phyloP scores from a whole-genome alignment of 306 rosid genomes.

The Castanea sativa region DNA sequence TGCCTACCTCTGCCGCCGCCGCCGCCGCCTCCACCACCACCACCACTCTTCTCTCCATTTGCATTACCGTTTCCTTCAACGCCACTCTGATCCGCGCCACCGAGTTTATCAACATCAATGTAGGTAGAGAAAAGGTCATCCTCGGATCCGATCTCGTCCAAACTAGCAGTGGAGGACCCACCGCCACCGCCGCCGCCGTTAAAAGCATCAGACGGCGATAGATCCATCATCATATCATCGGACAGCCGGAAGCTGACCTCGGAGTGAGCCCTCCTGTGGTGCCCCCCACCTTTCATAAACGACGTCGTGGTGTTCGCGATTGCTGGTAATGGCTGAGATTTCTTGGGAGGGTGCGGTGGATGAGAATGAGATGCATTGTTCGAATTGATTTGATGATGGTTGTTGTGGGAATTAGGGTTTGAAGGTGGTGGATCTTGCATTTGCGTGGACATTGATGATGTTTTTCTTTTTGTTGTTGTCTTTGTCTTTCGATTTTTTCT shows the following conservation, averaged over 20 bases:
- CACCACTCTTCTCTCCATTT: conserved; percentile 57
- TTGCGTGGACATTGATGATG: conserved; percentile 21
- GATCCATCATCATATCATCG: conserved; percentile 77
- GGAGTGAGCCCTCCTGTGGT: conserved; percentile 78
- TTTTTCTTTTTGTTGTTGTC: not conserved
- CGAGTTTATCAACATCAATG: conserved; percentile 92
- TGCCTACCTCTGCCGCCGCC: conserved; percentile 53
- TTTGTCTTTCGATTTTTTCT: conserved; percentile 22
- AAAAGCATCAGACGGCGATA: conserved; percentile 74
- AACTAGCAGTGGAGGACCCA: conserved; percentile 78
- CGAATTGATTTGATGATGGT: conserved; percentile 12
- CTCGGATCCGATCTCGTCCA: conserved; percentile 96
- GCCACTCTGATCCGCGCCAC: conserved; percentile 38
- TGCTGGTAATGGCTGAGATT: no score
- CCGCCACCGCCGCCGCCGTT: conserved; percentile 27
- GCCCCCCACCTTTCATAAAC: conserved; percentile 12
- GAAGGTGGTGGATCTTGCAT: conserved; percentile 72
- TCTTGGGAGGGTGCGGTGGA: conserved; percentile 3
- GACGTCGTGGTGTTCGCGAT: conserved; percentile 11
- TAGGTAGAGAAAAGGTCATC: conserved; percentile 94
- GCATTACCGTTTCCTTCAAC: conserved; percentile 16
- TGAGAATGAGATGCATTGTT: conserved; percentile 30
- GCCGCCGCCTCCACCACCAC: not conserved
- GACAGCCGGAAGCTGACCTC: conserved; percentile 73
- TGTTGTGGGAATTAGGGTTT: conserved; percentile 30